These are phyloP conservation scores for Rhizoclosmatium sp. DNA, from an alignment of 192 early-diverging fungal genomes.

Conservation along the genomic window DNA sequence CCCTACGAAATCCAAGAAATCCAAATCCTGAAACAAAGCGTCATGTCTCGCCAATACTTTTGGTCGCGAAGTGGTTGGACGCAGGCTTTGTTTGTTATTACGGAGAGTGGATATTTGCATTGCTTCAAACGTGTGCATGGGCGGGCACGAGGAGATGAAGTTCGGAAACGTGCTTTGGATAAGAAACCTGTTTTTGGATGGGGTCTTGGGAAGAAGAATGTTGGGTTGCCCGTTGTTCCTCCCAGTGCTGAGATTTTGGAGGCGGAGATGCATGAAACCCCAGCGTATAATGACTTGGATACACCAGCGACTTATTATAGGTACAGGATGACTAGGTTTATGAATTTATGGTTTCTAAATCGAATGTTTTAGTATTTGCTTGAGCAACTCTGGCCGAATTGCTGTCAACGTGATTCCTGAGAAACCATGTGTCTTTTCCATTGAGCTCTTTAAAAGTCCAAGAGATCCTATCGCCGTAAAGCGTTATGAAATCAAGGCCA, in stretches of 20 bases:
- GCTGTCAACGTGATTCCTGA: conserved; percentile 16
- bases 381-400: conserved; percentile 36
- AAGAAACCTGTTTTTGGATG: neutral
- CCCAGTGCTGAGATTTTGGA: conserved; percentile 15
- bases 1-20: conserved; percentile 43
- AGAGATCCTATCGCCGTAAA: neutral
- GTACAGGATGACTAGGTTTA: conserved; percentile 4
- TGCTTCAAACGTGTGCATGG: conserved; percentile 44
- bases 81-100: conserved; percentile 41
- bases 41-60: conserved; percentile 38
- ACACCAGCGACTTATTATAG: conserved; percentile 26
- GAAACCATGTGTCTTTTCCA: conserved; percentile 34
- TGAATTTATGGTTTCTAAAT: neutral
- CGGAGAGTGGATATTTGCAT: conserved; percentile 50
- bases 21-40: conserved; percentile 43
- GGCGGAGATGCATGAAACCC: conserved; percentile 1
- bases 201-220: neutral
- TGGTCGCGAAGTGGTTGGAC: conserved; percentile 38
- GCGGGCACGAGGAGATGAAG: conserved; percentile 12
- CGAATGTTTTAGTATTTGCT: conserved; percentile 23
- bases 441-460: conserved; percentile 24
- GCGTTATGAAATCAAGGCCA: conserved; percentile 41
- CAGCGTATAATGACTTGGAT: conserved; percentile 33
- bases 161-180: neutral
- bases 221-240: neutral